phyloP scores from a whole-genome alignment of 2,329 filamentous ascomycete genomes.

The Nannizziopsis arthrosporioides region DNA sequence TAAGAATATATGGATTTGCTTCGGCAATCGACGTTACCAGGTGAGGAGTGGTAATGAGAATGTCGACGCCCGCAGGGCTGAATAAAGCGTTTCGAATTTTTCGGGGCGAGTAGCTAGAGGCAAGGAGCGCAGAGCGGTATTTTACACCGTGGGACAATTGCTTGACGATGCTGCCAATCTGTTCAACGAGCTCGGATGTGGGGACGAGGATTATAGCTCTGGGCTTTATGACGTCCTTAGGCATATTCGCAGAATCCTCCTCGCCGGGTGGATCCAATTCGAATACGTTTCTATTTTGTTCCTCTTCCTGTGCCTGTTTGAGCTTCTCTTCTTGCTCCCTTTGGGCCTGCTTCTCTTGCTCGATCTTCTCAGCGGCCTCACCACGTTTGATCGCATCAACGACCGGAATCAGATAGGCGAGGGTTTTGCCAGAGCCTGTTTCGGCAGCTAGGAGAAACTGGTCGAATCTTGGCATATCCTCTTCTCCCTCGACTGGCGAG shows the following conservation, averaged over 20 bases:
- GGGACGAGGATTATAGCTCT: constrained; percentile 78
- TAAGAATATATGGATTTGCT: constrained; percentile 80
- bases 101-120: constrained; percentile 60
- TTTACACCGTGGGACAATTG: constrained; percentile 73
- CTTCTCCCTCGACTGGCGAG: constrained; percentile 30
- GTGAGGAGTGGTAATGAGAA: constrained; percentile 80
- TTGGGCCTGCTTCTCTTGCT: constrained; percentile 45
- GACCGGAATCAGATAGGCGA: constrained; percentile 78
- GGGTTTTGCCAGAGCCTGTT: constrained; percentile 91
- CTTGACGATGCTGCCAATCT: constrained; percentile 74
- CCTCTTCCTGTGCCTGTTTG: constrained; percentile 32
- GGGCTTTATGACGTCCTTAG: constrained; percentile 58
- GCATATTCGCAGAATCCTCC: constrained; percentile 58
- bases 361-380: constrained; percentile 51
- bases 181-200: constrained; percentile 79
- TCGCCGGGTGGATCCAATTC: constrained; percentile 48
- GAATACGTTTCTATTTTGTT: constrained; percentile 45
- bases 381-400: constrained; percentile 74
- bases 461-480: constrained; percentile 40
- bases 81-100: constrained; percentile 81
- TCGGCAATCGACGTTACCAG: constrained; percentile 79
- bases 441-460: constrained; percentile 82
- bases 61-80: constrained; percentile 65
- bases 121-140: constrained; percentile 73
- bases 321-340: constrained; percentile 48